phyloP scores from a whole-genome alignment of 2,329 filamentous ascomycete genomes.

The Colletotrichum sp. region DNA sequence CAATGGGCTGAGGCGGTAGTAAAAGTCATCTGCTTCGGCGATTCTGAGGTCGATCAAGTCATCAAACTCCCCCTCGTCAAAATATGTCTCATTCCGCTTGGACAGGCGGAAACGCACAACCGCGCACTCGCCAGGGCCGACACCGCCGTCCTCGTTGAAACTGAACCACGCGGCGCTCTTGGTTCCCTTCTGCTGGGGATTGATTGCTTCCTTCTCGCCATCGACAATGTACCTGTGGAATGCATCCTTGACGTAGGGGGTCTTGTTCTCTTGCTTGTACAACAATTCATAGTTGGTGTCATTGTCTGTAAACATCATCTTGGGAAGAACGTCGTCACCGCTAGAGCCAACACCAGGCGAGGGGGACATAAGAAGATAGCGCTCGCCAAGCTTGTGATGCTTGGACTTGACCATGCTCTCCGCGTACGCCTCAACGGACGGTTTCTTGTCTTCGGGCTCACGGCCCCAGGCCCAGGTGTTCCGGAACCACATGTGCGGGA shows the following conservation, averaged over 20 bases:
- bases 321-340: constrained; percentile 82
- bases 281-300: constrained; percentile 85
- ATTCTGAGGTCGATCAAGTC: constrained; percentile 85
- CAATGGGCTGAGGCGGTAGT: constrained; percentile 88
- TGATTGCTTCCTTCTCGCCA: constrained; percentile 78
- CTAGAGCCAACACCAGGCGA: constrained; percentile 83
- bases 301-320: constrained; percentile 92
- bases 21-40: constrained; percentile 96
- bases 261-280: constrained; percentile 78
- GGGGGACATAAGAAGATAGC: constrained; percentile 84
- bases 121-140: constrained; percentile 88
- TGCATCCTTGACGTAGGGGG: constrained; percentile 90
- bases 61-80: constrained; percentile 93
- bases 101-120: constrained; percentile 93
- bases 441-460: constrained; percentile 77
- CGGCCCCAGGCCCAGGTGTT: constrained; percentile 97
- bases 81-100: constrained; percentile 73
- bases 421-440: constrained; percentile 70
- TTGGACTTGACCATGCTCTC: constrained; percentile 76
- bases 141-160: constrained; percentile 88
- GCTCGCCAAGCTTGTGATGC: constrained; percentile 80
- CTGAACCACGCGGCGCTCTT: constrained; percentile 92
- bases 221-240: constrained; percentile 90
- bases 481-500: constrained; percentile 95
- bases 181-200: constrained; percentile 79